Base-by-base conservation (phyloP, 2,329 filamentous ascomycete species). In the Acrocalymma vagum region DNA sequence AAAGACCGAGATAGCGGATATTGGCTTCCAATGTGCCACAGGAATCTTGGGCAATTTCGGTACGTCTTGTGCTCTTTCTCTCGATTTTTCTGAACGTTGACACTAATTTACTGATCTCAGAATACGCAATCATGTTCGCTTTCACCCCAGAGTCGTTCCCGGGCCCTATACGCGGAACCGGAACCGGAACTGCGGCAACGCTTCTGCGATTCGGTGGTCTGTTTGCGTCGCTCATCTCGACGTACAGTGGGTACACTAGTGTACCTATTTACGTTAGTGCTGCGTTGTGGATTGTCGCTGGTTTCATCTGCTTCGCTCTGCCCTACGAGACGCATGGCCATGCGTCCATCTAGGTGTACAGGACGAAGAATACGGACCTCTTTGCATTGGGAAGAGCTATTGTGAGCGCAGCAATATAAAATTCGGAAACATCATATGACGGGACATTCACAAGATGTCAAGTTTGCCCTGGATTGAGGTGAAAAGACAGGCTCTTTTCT, bases 111-210 rank as follows among this genome's bases (percentile, higher is more conserved):
- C 27, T 2, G n/a, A 15, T 28, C 16, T 11, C 67, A 43, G 40
- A 45, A 24, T 70, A 70, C 37, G 66, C 63, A 1, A 58, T 70
- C 14, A 61, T 71, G 28, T 78, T 75, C 37, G 74, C 72, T 0
- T 77, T 72, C 62, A 83, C 80, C 0, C 81, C 81, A 0, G 79
- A 84, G 51, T 78, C 78, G 1, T 83, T 84, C 62, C 79, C 79
- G 0, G 78, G 76, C 3, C 77, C 79, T 0, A 71, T 79, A 29
- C 70, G 80, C 1, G 81, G 79, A 3, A 81, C 79, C 0, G 81
- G 78, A 5, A 78, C 75, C 2, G 78, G 79, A 74, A 66, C 72
- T 4, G 72, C 73, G 0, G 72, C 74, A 0, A 71, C 70, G 1
- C 48, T 72, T 7, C 59, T 71, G 9, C 65, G 71, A 2, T 26